Evolutionary conservation across 2,329 filamentous ascomycete genomes (phyloP).

Genomic region (Aureobasidium melanogenum): DNA sequence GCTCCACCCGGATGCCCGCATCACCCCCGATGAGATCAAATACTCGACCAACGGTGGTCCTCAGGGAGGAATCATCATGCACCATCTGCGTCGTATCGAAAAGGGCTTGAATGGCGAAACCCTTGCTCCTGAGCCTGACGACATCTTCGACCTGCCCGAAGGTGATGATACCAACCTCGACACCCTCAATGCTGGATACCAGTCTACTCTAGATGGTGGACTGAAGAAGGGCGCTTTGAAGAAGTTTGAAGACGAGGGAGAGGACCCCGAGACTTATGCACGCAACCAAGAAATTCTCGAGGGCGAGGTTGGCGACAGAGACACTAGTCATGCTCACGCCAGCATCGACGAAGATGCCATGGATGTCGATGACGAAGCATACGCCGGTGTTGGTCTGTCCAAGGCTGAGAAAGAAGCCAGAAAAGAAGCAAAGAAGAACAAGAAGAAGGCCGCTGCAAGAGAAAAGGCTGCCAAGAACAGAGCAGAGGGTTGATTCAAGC

Average conservation of each 20-base stretch:
- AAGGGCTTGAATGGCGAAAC: conserved; percentile 44
- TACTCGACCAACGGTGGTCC: conserved; percentile 36
- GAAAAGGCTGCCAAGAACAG: conserved; percentile 18
- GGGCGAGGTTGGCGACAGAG: conserved; percentile 31
- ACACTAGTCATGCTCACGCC: conserved; percentile 16
- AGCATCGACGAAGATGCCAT: conserved; percentile 5
- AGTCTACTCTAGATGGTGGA: conserved; percentile 9
- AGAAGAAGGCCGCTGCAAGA: conserved; percentile 35
- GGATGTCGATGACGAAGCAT: conserved; percentile 17
- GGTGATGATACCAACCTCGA: not conserved
- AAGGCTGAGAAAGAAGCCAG: conserved; percentile 43
- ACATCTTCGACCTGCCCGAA: not conserved
- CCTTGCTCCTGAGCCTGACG: conserved; percentile 32
- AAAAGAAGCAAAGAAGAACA: conserved; percentile 48
- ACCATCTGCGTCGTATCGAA: conserved; percentile 45
- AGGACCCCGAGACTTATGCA: conserved; percentile 37
- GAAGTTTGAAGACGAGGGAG: conserved; percentile 16
- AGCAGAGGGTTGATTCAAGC: conserved; percentile 6
- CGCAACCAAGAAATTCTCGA: conserved; percentile 31
- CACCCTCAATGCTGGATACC: conserved; percentile 3
- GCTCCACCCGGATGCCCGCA: conserved; percentile 40
- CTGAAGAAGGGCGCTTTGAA: conserved; percentile 14
- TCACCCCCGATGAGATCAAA: conserved; percentile 33
- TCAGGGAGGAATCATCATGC: conserved; percentile 40
- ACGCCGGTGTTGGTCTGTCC: conserved; percentile 21